Base-by-base conservation (phyloP, 2,329 filamentous ascomycete genomes). In the Cephalotrichum gorgonifer region DNA sequence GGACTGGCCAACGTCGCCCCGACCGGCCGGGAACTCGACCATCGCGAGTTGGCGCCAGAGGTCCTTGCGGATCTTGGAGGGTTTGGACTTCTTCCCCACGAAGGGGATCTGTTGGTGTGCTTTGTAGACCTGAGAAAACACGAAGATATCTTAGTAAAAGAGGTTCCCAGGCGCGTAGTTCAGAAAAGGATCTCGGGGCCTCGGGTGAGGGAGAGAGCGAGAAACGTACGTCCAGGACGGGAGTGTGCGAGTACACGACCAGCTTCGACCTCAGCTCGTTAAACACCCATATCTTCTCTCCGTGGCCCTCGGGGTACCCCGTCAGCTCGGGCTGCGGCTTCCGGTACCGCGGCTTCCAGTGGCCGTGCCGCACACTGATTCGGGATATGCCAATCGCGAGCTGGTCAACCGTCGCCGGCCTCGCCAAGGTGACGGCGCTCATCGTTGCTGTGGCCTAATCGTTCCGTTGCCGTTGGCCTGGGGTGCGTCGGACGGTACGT, bases 71-170 rank as follows among this genome's bases (percentile, higher is more conserved):
- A 85, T 67, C 57, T 77, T 78, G 48, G 74, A 62, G 2, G 80
- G 80, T 54, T 78, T 75, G 43, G 77, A 73, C 64, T 86, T 84
- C 62, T 85, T 85, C 64, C 81, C 81, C 54, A 80, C 79, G 68
- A 76, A 85, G 44, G 78, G 75, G 52, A 85, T 63, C 59, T 82
- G 78, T 57, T 73, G 70, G 54, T 81, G 64, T 43, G 70, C 67
- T 51, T 70, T 68, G 55, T 69, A 56, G 22, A 60, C 64, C 67
- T 70, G 33, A 30, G 17, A 39, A 6, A 20, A 9, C 5, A 41
- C 27, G 27, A 28, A 33, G 17, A 27, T 8, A n/a, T 30, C 17
- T 44, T 15, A 44, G n/a, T 15, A 30, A 12, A n/a, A n/a, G n/a
- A n/a, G n/a, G n/a, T n/a, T n/a, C n/a, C n/a, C n/a, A n/a, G n/a